Base-by-base conservation (phyloP, 2,329 filamentous ascomycete genomes). In the Rhytidhysteron rufulum region DNA sequence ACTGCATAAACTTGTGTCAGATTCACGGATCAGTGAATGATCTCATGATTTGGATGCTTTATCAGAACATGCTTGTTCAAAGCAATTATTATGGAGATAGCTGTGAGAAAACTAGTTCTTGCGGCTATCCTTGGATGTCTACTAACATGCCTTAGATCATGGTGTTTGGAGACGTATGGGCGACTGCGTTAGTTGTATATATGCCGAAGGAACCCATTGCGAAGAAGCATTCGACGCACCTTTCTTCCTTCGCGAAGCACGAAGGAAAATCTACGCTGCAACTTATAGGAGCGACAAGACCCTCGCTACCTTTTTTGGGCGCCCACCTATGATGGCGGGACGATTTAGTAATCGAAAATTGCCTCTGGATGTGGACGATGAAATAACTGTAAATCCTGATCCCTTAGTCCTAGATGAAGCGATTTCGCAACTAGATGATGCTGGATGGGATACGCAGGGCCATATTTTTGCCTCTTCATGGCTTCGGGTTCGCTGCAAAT, bases 81-180 rank as follows among this genome's bases (percentile, higher is more conserved):
- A 60, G 58, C 37, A 61, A 57, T 36, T 61, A 51, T 32, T 63
- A 63, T 21, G 61, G 61, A 30, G 60, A 63, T 22, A 65, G 62
- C 21, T 59, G 59, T 61, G 34, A 17, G 57, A 27, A 7, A 13
- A 7, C 24, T 54, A 22, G 21, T 19, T 11, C 13, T 11, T n/a
- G n/a, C n/a, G 31, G 3, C 4, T 22, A 8, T n/a, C 18, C 16
- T 7, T 3, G 13, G 3, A 32, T 13, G 13, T 9, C 16, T 9
- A 32, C 48, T 52, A 34, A 55, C 20, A 18, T 13, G 16, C 9
- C 3, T 16, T 32, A 63, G 60, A 63, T 39, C 61, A 65, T 40
- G 58, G 58, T 9, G 57, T 58, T 18, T 65, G 60, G 60, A 50
- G 58, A 33, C 50, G 61, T 7, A 49, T 62, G 18, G 51, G 58